These are phyloP conservation scores for Picocystis sp. DNA, from an alignment of 163 green algal genomes.

Conservation along the genomic window DNA sequence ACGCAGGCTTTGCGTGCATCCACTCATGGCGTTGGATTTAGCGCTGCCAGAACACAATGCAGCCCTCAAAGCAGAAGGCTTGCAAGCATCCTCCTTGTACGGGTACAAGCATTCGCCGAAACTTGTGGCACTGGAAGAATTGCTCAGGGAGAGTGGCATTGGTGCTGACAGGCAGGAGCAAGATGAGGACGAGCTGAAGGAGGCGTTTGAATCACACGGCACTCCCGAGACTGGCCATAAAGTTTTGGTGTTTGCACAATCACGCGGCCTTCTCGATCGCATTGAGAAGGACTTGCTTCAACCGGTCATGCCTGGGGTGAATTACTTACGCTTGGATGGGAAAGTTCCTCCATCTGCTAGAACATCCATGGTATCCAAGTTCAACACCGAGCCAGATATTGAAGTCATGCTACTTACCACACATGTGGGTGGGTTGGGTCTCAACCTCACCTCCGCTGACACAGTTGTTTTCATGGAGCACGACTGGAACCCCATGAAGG, in stretches of 20 bases:
- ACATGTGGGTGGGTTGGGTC: constrained; percentile 73
- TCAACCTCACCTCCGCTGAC: constrained; percentile 95
- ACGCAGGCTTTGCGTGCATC: constrained; percentile 87
- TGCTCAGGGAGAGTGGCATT: constrained; percentile 73
- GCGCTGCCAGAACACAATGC: constrained; percentile 13
- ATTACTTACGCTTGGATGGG: constrained; percentile 77
- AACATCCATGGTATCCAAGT: constrained; percentile 53
- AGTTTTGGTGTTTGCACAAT: constrained; percentile 90
- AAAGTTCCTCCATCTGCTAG: constrained; percentile 28
- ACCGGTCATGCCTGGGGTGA: constrained; percentile 42
- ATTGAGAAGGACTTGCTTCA: constrained; percentile 67
- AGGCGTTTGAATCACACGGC: neutral
- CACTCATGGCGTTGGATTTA: constrained; percentile 61
- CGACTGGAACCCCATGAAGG: constrained; percentile 96
- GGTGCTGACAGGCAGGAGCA: constrained; percentile 8
- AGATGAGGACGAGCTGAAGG: constrained; percentile 10
- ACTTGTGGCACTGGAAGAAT: constrained; percentile 66
- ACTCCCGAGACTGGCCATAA: constrained; percentile 33
- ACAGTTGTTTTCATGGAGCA: constrained; percentile 98
- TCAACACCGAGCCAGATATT: constrained; percentile 92
- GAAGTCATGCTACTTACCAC: constrained; percentile 63
- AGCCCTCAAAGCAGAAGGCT: neutral
- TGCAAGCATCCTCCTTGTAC: constrained; percentile 17
- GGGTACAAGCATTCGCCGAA: constrained; percentile 69
- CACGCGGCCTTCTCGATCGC: constrained; percentile 57